Conservation (phyloP, 2,329 filamentous ascomycete species). For the Cytospora paraplurivora region DNA sequence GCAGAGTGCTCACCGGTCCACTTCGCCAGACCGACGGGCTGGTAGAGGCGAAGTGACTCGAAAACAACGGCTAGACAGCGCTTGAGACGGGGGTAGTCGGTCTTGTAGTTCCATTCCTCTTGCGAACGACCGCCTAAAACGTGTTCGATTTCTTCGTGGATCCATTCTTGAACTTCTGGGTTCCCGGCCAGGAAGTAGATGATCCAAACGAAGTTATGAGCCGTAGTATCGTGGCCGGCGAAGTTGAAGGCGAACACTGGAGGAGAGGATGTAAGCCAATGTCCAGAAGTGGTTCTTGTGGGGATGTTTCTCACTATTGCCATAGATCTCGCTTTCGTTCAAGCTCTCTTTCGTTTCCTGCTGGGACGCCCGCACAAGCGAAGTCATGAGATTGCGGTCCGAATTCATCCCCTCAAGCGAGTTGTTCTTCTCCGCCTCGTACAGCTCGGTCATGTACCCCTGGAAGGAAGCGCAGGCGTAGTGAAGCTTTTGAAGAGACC, state of each 20-base stretch:
- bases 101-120: conserved; percentile 39
- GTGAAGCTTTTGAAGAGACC: conserved; percentile 33
- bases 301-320: conserved; percentile 38
- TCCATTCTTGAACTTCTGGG: conserved; percentile 49
- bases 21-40: conserved; percentile 34
- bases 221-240: conserved; percentile 55
- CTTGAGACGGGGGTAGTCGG: conserved; percentile 44
- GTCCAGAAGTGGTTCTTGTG: not conserved
- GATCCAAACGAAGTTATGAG: conserved; percentile 46
- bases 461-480: conserved; percentile 35
- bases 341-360: conserved; percentile 29
- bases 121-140: conserved; percentile 31
- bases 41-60: conserved; percentile 47
- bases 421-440: conserved; percentile 35
- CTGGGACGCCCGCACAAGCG: conserved; percentile 17
- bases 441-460: conserved; percentile 35
- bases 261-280: not conserved
- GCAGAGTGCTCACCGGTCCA: not conserved
- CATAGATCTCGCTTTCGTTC: conserved; percentile 48
- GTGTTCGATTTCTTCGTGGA: conserved; percentile 42
- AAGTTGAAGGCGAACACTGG: conserved; percentile 49
- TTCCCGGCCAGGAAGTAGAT: conserved; percentile 47
- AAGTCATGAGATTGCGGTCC: conserved; percentile 12
- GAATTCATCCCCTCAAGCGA: not conserved
- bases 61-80: conserved; percentile 45